Evolutionary conservation across 495 filamentous ascomycete species (phyloP).

Genomic region (Bacidia rubella): DNA sequence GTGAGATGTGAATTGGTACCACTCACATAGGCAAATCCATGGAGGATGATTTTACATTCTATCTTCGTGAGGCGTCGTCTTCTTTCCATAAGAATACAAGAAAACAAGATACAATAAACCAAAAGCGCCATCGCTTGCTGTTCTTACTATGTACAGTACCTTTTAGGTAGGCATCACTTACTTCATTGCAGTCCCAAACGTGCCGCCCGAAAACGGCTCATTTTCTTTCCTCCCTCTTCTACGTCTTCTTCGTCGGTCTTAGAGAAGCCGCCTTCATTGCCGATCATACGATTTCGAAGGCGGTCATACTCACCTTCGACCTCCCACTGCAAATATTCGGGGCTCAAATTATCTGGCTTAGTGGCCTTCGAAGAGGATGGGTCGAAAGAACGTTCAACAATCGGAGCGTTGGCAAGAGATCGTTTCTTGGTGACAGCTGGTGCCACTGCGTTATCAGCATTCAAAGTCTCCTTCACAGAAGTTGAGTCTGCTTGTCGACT

Average conservation of each 20-base stretch:
- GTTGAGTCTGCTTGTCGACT: slow-evolving; percentile 15
- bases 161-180: too few species aligned
- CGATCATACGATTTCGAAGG: slow-evolving; percentile 64
- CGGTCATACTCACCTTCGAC: slow-evolving; percentile 69
- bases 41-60: not conserved
- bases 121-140: not conserved
- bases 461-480: not conserved
- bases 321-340: slow-evolving; percentile 56
- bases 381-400: slow-evolving; percentile 46
- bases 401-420: slow-evolving; percentile 40
- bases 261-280: slow-evolving; percentile 63
- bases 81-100: not conserved
- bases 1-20: too few species aligned
- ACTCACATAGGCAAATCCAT: too few species aligned
- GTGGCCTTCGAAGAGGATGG: slow-evolving; percentile 20
- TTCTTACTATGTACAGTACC: too few species aligned
- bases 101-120: not conserved
- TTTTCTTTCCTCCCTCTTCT: slow-evolving; percentile 40
- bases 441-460: slow-evolving; percentile 13
- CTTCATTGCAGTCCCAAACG: slow-evolving; percentile 37
- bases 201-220: slow-evolving; percentile 86
- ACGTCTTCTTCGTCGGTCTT: slow-evolving; percentile 43
- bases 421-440: slow-evolving; percentile 27
- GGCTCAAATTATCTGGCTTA: slow-evolving; percentile 62
- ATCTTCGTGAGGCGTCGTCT: not conserved